A percentile compares a stretch with the other conserved stretches of the same genome.
Conservation (phyloP, 2,329 filamentous ascomycete species). For the Sclerotinia minor region DNA sequence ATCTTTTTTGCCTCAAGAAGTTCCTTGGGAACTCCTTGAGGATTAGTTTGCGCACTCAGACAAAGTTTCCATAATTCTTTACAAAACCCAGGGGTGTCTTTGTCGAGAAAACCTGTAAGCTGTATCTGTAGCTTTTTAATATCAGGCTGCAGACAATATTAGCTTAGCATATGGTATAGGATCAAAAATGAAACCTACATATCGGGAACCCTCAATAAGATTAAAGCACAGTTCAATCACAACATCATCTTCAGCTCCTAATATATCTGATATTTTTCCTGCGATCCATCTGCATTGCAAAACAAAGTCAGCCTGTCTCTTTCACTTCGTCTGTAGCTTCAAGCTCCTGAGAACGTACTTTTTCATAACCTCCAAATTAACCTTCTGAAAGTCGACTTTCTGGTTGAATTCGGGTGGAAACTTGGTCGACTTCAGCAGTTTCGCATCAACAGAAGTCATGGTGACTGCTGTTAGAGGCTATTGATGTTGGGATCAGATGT, state of each 20-base stretch:
- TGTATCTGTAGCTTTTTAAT: constrained; percentile 95
- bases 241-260: constrained; percentile 93
- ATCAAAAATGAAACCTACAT: constrained; percentile 55
- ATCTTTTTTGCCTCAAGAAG: constrained; percentile 94
- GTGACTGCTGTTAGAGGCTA: neutral
- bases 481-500: neutral
- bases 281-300: constrained; percentile 77
- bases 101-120: constrained; percentile 91
- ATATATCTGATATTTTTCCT: constrained; percentile 78
- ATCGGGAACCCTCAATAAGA: constrained; percentile 70
- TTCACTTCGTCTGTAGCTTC: constrained; percentile 19
- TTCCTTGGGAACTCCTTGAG: constrained; percentile 91
- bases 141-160: constrained; percentile 66
- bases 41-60: constrained; percentile 83
- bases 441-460: constrained; percentile 86
- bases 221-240: constrained; percentile 82
- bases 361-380: constrained; percentile 97
- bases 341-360: constrained; percentile 61
- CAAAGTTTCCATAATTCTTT: constrained; percentile 92
- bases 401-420: constrained; percentile 91
- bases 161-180: constrained; percentile 30
- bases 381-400: constrained; percentile 96
- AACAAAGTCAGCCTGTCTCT: constrained; percentile 28
- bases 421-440: constrained; percentile 86
- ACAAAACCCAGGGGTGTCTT: constrained; percentile 85